Conservation (phyloP, 2,329 filamentous ascomycete genomes). For the Penicillium brevicompactum region DNA sequence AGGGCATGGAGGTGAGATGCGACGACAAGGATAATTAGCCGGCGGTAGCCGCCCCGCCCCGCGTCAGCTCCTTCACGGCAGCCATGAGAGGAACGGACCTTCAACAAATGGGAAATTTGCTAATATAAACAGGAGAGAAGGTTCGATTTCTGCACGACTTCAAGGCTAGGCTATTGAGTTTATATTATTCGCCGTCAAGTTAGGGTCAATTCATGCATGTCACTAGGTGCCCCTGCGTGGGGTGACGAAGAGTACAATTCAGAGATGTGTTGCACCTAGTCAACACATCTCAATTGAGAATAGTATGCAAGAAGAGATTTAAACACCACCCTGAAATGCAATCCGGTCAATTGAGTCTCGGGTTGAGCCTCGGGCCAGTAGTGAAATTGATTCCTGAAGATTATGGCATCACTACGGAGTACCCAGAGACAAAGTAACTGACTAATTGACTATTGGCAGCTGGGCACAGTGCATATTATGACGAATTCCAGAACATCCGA, state of each 20-base stretch:
- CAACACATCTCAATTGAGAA: not conserved
- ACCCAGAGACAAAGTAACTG: too few species aligned
- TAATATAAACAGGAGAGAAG: not conserved
- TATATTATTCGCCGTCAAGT: too few species aligned
- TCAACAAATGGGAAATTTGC: not conserved
- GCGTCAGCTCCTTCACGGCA: not conserved
- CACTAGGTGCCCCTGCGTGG: too few species aligned
- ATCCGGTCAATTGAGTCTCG: not conserved
- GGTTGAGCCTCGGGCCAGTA: not conserved
- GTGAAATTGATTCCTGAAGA: not conserved
- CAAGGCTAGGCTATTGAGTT: too few species aligned
- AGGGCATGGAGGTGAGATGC: not conserved
- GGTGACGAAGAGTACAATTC: not conserved
- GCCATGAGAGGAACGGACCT: not conserved
- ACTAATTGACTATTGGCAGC: too few species aligned
- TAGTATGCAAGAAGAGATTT: too few species aligned
- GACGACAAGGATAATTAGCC: conserved; percentile 2
- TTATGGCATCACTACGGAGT: not conserved
- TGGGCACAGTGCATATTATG: not conserved
- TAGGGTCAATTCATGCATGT: not conserved
- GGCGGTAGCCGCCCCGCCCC: conserved; percentile 8
- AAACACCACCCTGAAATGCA: not conserved
- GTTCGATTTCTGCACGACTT: not conserved
- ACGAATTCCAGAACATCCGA: not conserved
- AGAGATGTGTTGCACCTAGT: not conserved